phyloP scores from a whole-genome alignment of 2,329 filamentous ascomycete genomes.

The Xylaria hypoxylon region DNA sequence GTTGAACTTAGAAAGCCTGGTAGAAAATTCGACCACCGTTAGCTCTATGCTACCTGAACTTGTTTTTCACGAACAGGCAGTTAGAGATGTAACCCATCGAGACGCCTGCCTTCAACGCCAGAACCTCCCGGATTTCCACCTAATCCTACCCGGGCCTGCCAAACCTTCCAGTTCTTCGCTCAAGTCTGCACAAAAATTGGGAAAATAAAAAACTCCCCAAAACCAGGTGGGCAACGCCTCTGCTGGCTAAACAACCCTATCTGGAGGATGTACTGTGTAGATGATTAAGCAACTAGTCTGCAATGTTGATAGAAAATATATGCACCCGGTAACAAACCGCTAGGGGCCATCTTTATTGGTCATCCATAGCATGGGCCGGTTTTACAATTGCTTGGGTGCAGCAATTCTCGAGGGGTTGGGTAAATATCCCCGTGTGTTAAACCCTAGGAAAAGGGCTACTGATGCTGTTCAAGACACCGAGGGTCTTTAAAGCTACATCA shows the following conservation, averaged over 20 bases:
- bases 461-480: not conserved
- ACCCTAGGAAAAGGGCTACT: not conserved
- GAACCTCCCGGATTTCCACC: conserved; percentile 26
- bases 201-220: conserved; percentile 32
- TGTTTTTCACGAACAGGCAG: conserved; percentile 13
- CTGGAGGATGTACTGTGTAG: conserved; percentile 5
- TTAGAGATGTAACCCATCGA: conserved; percentile 8
- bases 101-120: conserved; percentile 37
- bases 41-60: conserved; percentile 17
- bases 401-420: not conserved
- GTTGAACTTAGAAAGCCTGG: not conserved
- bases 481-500: not conserved
- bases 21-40: conserved; percentile 26
- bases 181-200: conserved; percentile 18
- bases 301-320: conserved; percentile 14
- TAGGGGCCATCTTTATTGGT: conserved; percentile 25
- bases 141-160: conserved; percentile 29
- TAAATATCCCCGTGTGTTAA: conserved; percentile 1
- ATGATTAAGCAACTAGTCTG: conserved; percentile 3
- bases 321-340: conserved; percentile 1
- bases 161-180: conserved; percentile 26
- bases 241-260: conserved; percentile 18
- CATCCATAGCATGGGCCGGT: conserved; percentile 31
- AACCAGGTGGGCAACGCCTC: conserved; percentile 23
- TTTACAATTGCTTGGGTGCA: conserved; percentile 24